Evolutionary conservation across 192 early-diverging fungal species (phyloP).

Genomic region (Podila minutissima): DNA sequence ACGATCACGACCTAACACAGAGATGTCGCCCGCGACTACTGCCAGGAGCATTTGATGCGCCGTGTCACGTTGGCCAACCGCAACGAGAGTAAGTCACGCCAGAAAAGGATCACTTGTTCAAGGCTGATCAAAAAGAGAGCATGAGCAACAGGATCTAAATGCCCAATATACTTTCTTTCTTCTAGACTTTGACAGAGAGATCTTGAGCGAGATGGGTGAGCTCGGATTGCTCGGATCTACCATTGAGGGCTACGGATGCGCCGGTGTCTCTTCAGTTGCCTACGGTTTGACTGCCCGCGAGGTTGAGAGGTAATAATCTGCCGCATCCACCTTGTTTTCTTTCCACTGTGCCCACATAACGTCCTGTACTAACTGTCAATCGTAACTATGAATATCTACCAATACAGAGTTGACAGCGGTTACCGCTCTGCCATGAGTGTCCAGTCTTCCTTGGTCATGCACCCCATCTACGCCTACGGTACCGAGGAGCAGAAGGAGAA

Average conservation of each 20-base stretch:
- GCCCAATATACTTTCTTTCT: neutral
- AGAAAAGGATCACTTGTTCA: neutral
- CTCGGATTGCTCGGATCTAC: slow-evolving; percentile 94
- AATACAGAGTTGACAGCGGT: slow-evolving; percentile 85
- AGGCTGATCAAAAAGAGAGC: neutral
- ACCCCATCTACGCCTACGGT: slow-evolving; percentile 97
- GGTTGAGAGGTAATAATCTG: slow-evolving; percentile 76
- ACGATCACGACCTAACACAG: slow-evolving; percentile 41
- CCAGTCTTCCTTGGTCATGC: slow-evolving; percentile 98
- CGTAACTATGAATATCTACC: no score
- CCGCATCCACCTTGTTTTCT: neutral
- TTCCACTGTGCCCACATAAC: neutral
- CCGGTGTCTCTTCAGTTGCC: slow-evolving; percentile 96
- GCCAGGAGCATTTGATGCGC: slow-evolving; percentile 88
- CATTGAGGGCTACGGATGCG: slow-evolving; percentile 96
- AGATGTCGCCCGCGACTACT: slow-evolving; percentile 87
- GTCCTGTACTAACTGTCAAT: neutral
- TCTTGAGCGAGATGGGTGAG: slow-evolving; percentile 94
- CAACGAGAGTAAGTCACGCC: slow-evolving; percentile 72
- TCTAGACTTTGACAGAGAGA: slow-evolving; percentile 86
- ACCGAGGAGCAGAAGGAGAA: slow-evolving; percentile 89
- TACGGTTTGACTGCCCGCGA: slow-evolving; percentile 97
- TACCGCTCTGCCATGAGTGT: slow-evolving; percentile 99
- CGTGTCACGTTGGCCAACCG: slow-evolving; percentile 88
- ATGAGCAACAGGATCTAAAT: neutral